Conservation (phyloP, 2,329 filamentous ascomycete species). For the Trichophyton mentagrophytes region DNA sequence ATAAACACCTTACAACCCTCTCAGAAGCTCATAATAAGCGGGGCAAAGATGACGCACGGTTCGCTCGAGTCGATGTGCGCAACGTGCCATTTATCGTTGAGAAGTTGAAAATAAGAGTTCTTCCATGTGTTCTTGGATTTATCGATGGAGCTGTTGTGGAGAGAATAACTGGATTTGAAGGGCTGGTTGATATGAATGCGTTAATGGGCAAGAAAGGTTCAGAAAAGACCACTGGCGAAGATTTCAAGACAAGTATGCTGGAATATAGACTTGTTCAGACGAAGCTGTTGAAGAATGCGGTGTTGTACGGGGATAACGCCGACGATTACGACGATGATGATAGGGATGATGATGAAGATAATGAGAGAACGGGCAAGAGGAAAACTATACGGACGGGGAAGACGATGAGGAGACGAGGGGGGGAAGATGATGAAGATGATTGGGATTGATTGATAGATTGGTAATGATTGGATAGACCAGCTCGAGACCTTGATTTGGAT, state of each 20-base stretch:
- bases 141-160: slow-evolving; percentile 34
- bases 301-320: slow-evolving; percentile 18
- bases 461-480: neutral
- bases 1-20: slow-evolving; percentile 41
- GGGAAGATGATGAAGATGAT: slow-evolving; percentile 32
- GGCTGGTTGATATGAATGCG: slow-evolving; percentile 17
- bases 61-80: slow-evolving; percentile 35
- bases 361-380: slow-evolving; percentile 14
- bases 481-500: neutral
- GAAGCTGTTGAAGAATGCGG: slow-evolving; percentile 28
- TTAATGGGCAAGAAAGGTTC: slow-evolving; percentile 14
- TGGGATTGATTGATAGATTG: slow-evolving; percentile 30
- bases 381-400: slow-evolving; percentile 23
- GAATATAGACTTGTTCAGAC: slow-evolving; percentile 31
- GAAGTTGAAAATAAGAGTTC: slow-evolving; percentile 34
- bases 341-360: slow-evolving; percentile 15
- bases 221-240: slow-evolving; percentile 25
- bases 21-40: slow-evolving; percentile 19
- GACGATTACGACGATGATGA: slow-evolving; percentile 17
- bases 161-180: slow-evolving; percentile 37
- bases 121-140: slow-evolving; percentile 40
- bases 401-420: slow-evolving; percentile 8
- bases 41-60: slow-evolving; percentile 21
- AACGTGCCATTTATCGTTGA: slow-evolving; percentile 37
- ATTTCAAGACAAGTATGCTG: slow-evolving; percentile 29